Base-by-base conservation (phyloP, 2,329 filamentous ascomycete genomes). In the Aspergillus flavus region DNA sequence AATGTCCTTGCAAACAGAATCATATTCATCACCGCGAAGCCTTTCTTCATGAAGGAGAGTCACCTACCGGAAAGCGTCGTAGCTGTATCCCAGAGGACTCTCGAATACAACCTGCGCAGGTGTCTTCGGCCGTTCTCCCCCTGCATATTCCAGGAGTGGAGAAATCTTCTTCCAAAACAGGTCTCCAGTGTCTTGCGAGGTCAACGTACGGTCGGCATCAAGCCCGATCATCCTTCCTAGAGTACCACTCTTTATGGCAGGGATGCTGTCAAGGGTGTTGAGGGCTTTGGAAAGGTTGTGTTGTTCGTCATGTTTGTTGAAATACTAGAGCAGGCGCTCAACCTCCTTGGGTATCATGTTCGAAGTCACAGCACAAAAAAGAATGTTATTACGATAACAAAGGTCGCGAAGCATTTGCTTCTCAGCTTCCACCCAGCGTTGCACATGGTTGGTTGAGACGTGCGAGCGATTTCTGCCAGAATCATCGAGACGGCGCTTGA, bases 161-260 rank as follows among this genome's bases (percentile, higher is more conserved):
- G 57, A 16, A 69, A 36, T 10, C 2, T 39, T 59, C 3, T 64
- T 21, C 67, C 67, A 69, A 28, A 69, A 66, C 26, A 59, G 9
- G n/a, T 26, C 30, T 5, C 64, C 61, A 1, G 67, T 70, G 52
- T 70, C 64, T 12, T 80, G 66, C 1, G 80, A 61, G 6, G 80
- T 73, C 59, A 91, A 71, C 0, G 86, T 90, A 65, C 75, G 84
- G 71, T 90, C 87, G 0, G 75, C 87, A 64, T 90, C 87, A 2
- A 90, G 54, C 0, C 89, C 81, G 19, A 90, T 57, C 53, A 86
- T 73, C 0, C 79, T 85, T 52, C 84, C 68, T 10, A 80, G 57
- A 2, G 66, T 46, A 7, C 59, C 63, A 12, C 50, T 21, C 7
- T 59, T 46, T 3, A 39, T 16, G 6, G 58, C 39, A 10, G 84